A percentile compares a stretch with the other conserved stretches of the same genome.
Evolutionary conservation across 345 rosid species (phyloP).

Genomic region (Linum usitatissimum): DNA sequence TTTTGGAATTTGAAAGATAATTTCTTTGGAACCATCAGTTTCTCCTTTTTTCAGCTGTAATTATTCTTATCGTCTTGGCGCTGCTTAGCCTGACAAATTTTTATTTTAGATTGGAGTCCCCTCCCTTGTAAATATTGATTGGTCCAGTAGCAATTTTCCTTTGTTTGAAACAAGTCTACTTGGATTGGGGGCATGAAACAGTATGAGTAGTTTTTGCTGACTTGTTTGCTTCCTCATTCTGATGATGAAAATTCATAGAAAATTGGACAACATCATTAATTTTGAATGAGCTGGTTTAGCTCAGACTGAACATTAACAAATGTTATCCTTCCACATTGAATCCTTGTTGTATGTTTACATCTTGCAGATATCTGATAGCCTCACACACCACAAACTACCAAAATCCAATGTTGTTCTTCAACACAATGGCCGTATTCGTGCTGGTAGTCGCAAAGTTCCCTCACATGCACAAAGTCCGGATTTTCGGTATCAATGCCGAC

Average conservation of each 20-base stretch:
- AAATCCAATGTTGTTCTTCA: constrained; percentile 27
- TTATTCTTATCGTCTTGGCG: no score
- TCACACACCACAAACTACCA: constrained; percentile 25
- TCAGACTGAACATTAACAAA: not conserved
- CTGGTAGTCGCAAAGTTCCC: constrained; percentile 29
- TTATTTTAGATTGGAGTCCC: not conserved
- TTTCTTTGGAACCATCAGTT: not conserved
- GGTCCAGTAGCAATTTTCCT: no score
- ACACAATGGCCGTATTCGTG: constrained; percentile 24
- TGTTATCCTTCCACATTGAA: not conserved
- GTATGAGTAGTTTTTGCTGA: not conserved
- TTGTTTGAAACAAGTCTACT: not conserved
- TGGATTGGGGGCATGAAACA: not conserved
- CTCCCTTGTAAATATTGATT: not conserved
- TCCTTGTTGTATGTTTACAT: not conserved
- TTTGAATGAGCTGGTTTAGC: not conserved
- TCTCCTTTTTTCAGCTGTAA: no score
- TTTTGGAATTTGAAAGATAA: not conserved
- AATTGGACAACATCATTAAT: no score
- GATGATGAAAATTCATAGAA: not conserved
- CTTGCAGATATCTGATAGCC: constrained; percentile 24
- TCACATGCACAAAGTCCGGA: constrained; percentile 29
- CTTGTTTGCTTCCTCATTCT: not conserved
- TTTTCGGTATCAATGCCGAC: constrained; percentile 25
- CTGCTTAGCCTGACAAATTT: no score